A percentile compares a stretch with the other conserved stretches of the same genome.
phyloP scores from a whole-genome alignment of 1,284 basidiomycete species.

The Austroboletus niveus region DNA sequence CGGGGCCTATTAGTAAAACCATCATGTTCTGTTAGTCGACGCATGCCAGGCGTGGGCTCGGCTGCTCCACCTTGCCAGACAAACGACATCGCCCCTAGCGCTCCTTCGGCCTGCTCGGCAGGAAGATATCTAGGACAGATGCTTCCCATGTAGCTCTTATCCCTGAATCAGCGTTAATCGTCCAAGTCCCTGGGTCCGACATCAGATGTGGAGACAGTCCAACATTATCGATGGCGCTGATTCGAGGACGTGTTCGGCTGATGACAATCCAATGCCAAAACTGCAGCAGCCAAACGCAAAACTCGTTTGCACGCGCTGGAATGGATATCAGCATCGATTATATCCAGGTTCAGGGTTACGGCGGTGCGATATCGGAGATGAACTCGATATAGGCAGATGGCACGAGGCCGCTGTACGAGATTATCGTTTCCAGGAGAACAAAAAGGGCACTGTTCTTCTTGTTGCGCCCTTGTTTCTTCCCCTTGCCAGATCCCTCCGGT shows the following conservation, averaged over 20 bases:
- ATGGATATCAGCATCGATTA: slow-evolving; percentile 5
- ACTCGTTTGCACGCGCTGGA: too few relatives aligned
- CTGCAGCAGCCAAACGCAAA: neutral
- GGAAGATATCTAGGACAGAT: too few relatives aligned
- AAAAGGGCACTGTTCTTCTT: slow-evolving; percentile 17
- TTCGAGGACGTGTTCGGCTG: too few relatives aligned
- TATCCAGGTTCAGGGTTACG: slow-evolving; percentile 2
- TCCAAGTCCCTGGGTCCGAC: too few relatives aligned
- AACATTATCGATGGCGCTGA: too few relatives aligned
- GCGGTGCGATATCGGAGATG: slow-evolving; percentile 23
- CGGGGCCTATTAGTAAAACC: neutral
- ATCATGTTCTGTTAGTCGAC: neutral
- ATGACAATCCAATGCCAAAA: neutral
- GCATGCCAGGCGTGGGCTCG: neutral
- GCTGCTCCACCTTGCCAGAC: neutral
- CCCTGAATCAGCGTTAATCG: too few relatives aligned
- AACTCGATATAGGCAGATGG: slow-evolving; percentile 31
- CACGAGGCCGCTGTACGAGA: slow-evolving; percentile 29
- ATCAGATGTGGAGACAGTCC: too few relatives aligned
- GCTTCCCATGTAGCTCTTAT: too few relatives aligned
- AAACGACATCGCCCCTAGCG: neutral
- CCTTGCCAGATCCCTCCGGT: slow-evolving; percentile 7
- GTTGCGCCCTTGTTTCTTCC: slow-evolving; percentile 13
- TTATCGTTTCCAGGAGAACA: slow-evolving; percentile 20
- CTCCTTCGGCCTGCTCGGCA: too few relatives aligned